phyloP scores from a whole-genome alignment of 352 stramenopile genomes.

The Aphanomyces euteiches region DNA sequence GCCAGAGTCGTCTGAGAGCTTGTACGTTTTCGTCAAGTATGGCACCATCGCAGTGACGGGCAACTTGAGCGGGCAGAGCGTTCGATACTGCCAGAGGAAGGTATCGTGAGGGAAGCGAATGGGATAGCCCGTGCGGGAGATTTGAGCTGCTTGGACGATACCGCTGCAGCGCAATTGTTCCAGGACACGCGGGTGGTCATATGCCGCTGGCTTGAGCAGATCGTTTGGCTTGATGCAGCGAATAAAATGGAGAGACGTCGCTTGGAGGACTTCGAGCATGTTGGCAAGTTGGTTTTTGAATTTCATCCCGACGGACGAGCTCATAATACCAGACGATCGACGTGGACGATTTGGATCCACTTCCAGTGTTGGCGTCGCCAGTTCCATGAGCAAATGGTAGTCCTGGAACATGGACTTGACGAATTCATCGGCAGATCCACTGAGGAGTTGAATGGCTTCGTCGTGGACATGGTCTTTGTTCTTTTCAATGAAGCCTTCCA shows the following conservation, averaged over 20 bases:
- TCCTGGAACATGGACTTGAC: conserved; percentile 54
- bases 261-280: conserved; percentile 95
- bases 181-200: conserved; percentile 64
- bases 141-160: conserved; percentile 86
- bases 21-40: conserved; percentile 8
- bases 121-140: conserved; percentile 87
- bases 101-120: conserved; percentile 92
- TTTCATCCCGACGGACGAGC: conserved; percentile 80
- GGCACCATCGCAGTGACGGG: conserved; percentile 2
- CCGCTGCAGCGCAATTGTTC: conserved; percentile 85
- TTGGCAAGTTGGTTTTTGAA: conserved; percentile 92
- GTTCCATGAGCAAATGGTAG: conserved; percentile 23
- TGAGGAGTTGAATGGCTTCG: conserved; percentile 31
- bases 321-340: conserved; percentile 36
- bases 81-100: conserved; percentile 81
- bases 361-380: not conserved
- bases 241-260: conserved; percentile 91
- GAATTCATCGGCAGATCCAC: conserved; percentile 1
- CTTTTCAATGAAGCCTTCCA: conserved; percentile 30
- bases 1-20: not conserved
- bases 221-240: conserved; percentile 90
- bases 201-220: conserved; percentile 48
- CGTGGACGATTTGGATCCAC: conserved; percentile 18
- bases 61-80: not conserved
- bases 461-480: conserved; percentile 39